Evolutionary conservation across 768 basidiomycete genomes (phyloP).

Genomic region (Termitomyces sp.): DNA sequence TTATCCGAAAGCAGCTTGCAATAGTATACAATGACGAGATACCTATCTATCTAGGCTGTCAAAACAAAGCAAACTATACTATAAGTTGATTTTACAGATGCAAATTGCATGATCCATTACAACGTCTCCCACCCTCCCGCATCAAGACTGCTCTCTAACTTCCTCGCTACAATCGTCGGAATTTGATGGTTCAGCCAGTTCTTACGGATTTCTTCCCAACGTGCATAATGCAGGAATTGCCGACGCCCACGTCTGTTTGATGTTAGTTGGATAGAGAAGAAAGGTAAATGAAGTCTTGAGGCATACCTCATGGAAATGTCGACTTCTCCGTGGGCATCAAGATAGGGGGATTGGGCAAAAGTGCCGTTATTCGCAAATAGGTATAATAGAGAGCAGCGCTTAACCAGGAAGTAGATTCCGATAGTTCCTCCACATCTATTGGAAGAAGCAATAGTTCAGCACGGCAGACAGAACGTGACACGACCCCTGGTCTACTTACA

Average conservation of each 20-base stretch:
- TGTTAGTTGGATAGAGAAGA: not conserved
- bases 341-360: slow-evolving; percentile 83
- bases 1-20: not conserved
- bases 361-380: slow-evolving; percentile 87
- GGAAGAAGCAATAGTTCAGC: not conserved
- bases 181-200: slow-evolving; percentile 88
- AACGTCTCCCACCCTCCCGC: slow-evolving; percentile 93
- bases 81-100: not conserved
- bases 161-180: slow-evolving; percentile 84
- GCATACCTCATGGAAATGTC: slow-evolving; percentile 88
- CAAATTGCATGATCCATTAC: slow-evolving; percentile 23
- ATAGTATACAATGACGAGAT: slow-evolving; percentile 6
- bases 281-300: not conserved
- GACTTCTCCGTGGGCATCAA: slow-evolving; percentile 91
- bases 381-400: slow-evolving; percentile 86
- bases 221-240: slow-evolving; percentile 76
- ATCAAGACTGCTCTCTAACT: slow-evolving; percentile 81
- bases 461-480: not conserved
- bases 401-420: slow-evolving; percentile 88
- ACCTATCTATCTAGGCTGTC: not conserved
- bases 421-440: slow-evolving; percentile 83
- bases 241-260: slow-evolving; percentile 70
- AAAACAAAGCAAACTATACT: not conserved
- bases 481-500: slow-evolving; percentile 49
- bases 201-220: slow-evolving; percentile 90